Base-by-base conservation (phyloP, 163 green algal species). In the Trebouxia gelatinosa region DNA sequence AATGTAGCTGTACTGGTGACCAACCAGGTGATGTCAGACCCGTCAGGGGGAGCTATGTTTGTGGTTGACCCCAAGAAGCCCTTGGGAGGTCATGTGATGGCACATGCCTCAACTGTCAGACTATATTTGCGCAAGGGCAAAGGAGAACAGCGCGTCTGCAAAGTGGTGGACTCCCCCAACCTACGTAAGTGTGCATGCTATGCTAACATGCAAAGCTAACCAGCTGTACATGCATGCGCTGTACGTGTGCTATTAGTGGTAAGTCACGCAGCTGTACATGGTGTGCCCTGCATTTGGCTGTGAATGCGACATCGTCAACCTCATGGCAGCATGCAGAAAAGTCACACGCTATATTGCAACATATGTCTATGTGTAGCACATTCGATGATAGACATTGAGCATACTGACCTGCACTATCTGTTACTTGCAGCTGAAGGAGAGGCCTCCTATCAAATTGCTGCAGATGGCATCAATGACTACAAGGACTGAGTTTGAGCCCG, bases 21-120 rank as follows among this genome's bases (percentile, higher is more conserved):
- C 48, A 98, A 98, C 85, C 94, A 97, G 71, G 90, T 92, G 58
- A 83, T 90, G 71, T 85, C 74, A 26, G 92, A 97, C 77, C 93
- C 93, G 23, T 88, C 76, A 43, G 92, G 91, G 26, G 93, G 93
- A 35, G 89, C 91, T 43, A 96, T 94, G 74, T 98, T 97, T 84
- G 92, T 98, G 26, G 81, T 78, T 19, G 94, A 98, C 78, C 93
- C 94, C 68, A 97, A 98, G 76, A 98, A 98, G 87, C 87, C 92
- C 0, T 83, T 95, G 23, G 81, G 90, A 0, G 87, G 89, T 1
- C 90, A 93, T 71, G 84, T 97, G 23, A 84, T 98, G 76, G 91
- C 93, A 16, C 93, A 97, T 84, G 91, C 90, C 35, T 91, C 79
- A 43, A 95, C 91, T 1, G 85, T 91, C 35, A 85, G 94, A 17